A percentile compares a stretch with the other conserved stretches of the same genome.
Evolutionary conservation across 164 flowering plant genomes (phyloP).

Genomic region (Chloranthus sessilifolius): DNA sequence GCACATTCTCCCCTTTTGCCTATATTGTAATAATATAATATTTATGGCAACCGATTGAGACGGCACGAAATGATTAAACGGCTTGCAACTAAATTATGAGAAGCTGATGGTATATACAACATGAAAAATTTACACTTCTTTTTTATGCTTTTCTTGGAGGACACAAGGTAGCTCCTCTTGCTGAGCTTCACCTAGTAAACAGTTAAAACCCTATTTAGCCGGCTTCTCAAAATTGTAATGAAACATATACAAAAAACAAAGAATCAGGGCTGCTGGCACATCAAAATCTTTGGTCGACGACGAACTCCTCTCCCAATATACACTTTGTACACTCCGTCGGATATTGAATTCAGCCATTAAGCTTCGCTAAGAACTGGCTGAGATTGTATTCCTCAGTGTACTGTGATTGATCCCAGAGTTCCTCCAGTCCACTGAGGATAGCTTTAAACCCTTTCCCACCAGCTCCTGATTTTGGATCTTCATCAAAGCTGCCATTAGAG

Average conservation of each 20-base stretch:
- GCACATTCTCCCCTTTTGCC: too few relatives aligned
- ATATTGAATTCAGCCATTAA: constrained; percentile 48
- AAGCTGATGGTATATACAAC: constrained; percentile 17
- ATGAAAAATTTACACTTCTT: constrained; percentile 13
- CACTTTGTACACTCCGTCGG: constrained; percentile 29
- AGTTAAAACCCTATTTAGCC: background rate
- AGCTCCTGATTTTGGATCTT: constrained; percentile 37
- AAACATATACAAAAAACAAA: constrained; percentile 12
- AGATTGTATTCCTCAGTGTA: constrained; percentile 90
- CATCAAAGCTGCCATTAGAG: constrained; percentile 36
- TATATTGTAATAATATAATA: too few relatives aligned
- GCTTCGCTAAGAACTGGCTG: constrained; percentile 77
- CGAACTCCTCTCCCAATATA: constrained; percentile 24
- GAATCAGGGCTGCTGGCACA: constrained; percentile 3
- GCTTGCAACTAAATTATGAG: background rate
- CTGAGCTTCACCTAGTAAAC: background rate
- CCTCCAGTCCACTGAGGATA: constrained; percentile 83
- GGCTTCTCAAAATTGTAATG: constrained; percentile 7
- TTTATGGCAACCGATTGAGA: too few relatives aligned
- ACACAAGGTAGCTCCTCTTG: background rate
- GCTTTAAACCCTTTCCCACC: constrained; percentile 83
- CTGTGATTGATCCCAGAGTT: constrained; percentile 98
- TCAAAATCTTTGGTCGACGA: constrained; percentile 32
- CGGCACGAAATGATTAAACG: background rate
- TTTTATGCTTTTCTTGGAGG: background rate